A percentile compares a stretch with the other conserved stretches of the same genome.
Conservation (phyloP, 1,139 yeast genomes). For the Hyphopichia burtonii region DNA sequence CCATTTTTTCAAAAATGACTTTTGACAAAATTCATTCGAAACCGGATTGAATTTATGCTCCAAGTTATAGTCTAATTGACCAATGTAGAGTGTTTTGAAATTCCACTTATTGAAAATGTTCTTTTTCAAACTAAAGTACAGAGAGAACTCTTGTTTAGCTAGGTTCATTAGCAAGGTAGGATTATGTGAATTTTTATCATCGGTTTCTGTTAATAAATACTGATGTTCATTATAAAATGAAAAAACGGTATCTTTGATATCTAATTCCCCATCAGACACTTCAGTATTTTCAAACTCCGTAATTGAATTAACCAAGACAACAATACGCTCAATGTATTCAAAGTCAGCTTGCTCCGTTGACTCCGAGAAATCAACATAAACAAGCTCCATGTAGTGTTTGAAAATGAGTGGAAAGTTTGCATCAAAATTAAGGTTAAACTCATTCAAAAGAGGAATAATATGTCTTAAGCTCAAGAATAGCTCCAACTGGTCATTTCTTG, state of each 20-base stretch:
- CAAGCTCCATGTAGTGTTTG: conserved; percentile 19
- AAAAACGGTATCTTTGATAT: conserved; percentile 21
- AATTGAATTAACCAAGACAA: conserved; percentile 20
- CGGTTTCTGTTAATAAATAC: conserved; percentile 8
- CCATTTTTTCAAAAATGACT: conserved; percentile 14
- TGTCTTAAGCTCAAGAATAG: conserved; percentile 17
- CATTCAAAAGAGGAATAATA: conserved; percentile 32
- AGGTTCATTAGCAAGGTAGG: conserved; percentile 29
- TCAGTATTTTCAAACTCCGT: conserved; percentile 33
- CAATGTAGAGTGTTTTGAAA: conserved; percentile 8
- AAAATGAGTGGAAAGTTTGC: conserved; percentile 21
- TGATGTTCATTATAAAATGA: conserved; percentile 22
- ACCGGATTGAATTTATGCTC: conserved; percentile 5
- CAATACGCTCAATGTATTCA: conserved; percentile 23
- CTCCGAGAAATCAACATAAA: conserved; percentile 20
- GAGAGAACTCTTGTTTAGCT: conserved; percentile 17
- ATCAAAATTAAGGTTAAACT: conserved; percentile 27
- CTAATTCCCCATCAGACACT: conserved; percentile 14
- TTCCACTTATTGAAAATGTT: conserved; percentile 18
- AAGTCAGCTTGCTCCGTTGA: conserved; percentile 17
- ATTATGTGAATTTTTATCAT: conserved; percentile 2
- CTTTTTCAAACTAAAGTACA: conserved; percentile 4
- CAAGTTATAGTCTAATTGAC: conserved; percentile 11
- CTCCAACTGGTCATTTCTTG: conserved; percentile 15
- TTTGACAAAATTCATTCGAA: not conserved